A percentile compares a stretch with the other conserved stretches of the same genome.
Evolutionary conservation across 169 alveolate genomes (phyloP).

Genomic region (Plasmodium billcollinsi): DNA sequence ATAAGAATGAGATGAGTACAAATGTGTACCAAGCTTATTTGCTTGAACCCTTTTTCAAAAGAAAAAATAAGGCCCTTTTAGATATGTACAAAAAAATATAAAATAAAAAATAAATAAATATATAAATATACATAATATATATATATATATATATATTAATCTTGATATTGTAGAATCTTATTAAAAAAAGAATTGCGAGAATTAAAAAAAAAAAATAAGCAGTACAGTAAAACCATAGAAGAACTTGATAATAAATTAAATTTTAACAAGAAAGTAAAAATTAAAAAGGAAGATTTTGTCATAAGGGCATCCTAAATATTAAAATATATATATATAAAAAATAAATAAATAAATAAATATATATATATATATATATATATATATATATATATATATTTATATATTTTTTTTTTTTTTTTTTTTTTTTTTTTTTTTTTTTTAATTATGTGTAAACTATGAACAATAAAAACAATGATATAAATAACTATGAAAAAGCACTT

Average conservation of each 20-base stretch:
- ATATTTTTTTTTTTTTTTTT: not conserved
- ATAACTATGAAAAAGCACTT: too few species aligned
- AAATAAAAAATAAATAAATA: not conserved
- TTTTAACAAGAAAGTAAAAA: constrained; percentile 32
- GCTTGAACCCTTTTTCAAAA: constrained; percentile 37
- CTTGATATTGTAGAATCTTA: constrained; percentile 8
- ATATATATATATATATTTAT: not conserved
- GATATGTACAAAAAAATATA: constrained; percentile 20
- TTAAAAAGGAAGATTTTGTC: constrained; percentile 41
- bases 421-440: not conserved
- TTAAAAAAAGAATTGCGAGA: constrained; percentile 31
- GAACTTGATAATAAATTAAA: constrained; percentile 54
- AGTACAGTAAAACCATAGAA: constrained; percentile 17
- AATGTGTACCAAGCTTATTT: constrained; percentile 11
- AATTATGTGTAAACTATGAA: not conserved
- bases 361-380: not conserved
- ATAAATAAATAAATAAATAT: too few species aligned
- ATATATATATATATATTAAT: not conserved
- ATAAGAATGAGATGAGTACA: not conserved
- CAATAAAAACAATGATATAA: not conserved
- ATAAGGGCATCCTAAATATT: constrained; percentile 20
- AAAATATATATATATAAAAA: too few species aligned
- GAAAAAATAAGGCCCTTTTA: constrained; percentile 41
- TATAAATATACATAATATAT: not conserved
- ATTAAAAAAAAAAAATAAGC: constrained; percentile 40